Evolutionary conservation across 345 rosid species (phyloP), one percentile per base, ranked within the genome.

Genomic region (Hibiscus mutabilis): DNA sequence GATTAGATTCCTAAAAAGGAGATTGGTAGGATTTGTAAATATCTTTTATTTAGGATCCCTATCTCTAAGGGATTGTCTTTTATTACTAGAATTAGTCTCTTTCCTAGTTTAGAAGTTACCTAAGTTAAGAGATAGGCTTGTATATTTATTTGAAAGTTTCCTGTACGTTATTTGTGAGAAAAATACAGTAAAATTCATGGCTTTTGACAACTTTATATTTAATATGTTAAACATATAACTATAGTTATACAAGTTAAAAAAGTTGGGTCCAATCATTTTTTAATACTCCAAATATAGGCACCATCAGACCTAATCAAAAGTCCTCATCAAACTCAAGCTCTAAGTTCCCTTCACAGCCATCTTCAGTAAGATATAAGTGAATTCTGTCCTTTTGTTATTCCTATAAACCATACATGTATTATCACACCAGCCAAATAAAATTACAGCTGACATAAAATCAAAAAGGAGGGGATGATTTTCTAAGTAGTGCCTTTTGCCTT

Each of bases 321-420:
- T 66, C 40, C 35, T 46, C 22, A 66, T 66, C 56, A 66, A 66
- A 66, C 35, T 44, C 53, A 24, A 44, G 56, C 69, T 44, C 14
- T 66, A 66, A 25, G 70, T 66, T 66, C 29, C 37, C 14, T 46
- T 24, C 8, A 24, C 21, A 25, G 31, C 57, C 35, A 16, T 25
- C 6, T 46, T 66, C 69, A 66, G 47, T 6, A 66, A 44, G 35
- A 66, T 46, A 46, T 47, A 66, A 24, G 24, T 22, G 69, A 29
- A 66, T 24, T 21, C 16, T 2, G 0, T 25, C 55, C 22, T 15
- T 24, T 24, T 66, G 22, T 24, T 15, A 47, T 47, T 66, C 37
- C 15, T 24, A 0, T 46, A 46, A 66, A 63, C n/a, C 21, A 46
- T 14, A 33, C 24, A 18, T 44, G 18, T 46, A 46, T 24, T 46